Percentiles rank a stretch among this genome's conserved stretches.
Conservation (phyloP, 768 basidiomycete genomes). For the Lyophyllum shimeji region DNA sequence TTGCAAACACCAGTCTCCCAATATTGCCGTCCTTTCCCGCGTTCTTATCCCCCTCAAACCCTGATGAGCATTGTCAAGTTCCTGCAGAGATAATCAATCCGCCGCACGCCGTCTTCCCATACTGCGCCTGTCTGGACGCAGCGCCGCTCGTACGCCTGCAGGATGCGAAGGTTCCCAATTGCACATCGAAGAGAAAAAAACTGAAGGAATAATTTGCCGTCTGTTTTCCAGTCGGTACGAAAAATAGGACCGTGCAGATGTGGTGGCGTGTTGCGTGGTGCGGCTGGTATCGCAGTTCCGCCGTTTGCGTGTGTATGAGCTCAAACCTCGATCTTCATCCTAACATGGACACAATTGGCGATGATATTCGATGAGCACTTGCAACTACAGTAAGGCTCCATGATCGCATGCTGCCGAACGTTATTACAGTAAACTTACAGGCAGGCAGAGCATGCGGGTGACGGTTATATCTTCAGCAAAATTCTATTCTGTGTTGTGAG, state of each 20-base stretch:
- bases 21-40: constrained; percentile 12
- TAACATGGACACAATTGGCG: neutral
- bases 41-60: constrained; percentile 55
- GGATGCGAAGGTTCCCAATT: constrained; percentile 36
- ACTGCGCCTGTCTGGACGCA: constrained; percentile 61
- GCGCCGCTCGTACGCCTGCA: constrained; percentile 61
- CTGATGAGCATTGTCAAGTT: constrained; percentile 62
- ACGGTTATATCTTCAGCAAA: neutral
- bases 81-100: constrained; percentile 65
- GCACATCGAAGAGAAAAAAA: too few relatives aligned
- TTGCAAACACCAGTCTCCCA: constrained; percentile 13
- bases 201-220: neutral
- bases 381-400: too few relatives aligned
- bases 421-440: too few relatives aligned
- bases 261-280: neutral
- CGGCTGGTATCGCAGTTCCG: neutral
- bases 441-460: neutral
- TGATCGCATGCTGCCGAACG: neutral
- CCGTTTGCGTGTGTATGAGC: neutral
- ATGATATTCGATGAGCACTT: neutral
- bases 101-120: constrained; percentile 67
- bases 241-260: neutral
- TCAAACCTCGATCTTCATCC: neutral
- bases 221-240: neutral
- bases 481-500: constrained; percentile 23